Evolutionary conservation across 2,329 filamentous ascomycete species (phyloP), one percentile per base, ranked within the genome.

Genomic region (Hawksworthiomyces lignivorus): DNA sequence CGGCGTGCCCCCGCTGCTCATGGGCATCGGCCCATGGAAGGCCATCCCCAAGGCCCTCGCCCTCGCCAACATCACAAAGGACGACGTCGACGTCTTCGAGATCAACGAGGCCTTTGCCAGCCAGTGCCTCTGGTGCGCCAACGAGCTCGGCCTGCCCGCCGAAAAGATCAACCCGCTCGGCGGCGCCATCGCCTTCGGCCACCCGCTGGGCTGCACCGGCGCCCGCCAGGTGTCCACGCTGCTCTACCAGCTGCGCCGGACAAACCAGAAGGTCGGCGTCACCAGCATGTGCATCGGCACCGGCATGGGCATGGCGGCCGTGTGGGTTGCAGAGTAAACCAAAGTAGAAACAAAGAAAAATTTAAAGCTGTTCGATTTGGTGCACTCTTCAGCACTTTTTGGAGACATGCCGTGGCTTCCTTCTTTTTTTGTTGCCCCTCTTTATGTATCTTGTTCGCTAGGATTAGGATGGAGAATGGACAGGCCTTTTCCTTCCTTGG

Each of bases 101-200:
- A 96, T 98, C 75, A 98, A 98, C 72, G 92, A 98, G 76, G 92
- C 92, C 1, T 98, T 98, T 63, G 92, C 92, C 24, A 86, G 80
- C 50, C 90, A 97, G 74, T 95, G 87, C 64, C 65, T 97, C 52
- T 97, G 85, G 84, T 96, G 88, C 64, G 79, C 86, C 49, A 86
- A 92, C 56, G 82, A 96, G 71, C 77, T 98, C 18, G 83, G 82
- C 33, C 67, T 98, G 21, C 84, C 87, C 40, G 60, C 73, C 47
- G 82, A 86, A 51, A 97, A 96, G 77, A 80, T 98, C 59, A 97
- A 97, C 70, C 90, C 90, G 55, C 95, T 96, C 75, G 92, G 90
- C 51, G 90, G 90, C 49, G 89, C 89, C 26, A 96, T 96, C 62
- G 90, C 90, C 10, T 95, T 96, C 60, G 88, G 92, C 10, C 92